phyloP scores from a whole-genome alignment of 2,329 filamentous ascomycete genomes.

The Pseudopyricularia javanii region DNA sequence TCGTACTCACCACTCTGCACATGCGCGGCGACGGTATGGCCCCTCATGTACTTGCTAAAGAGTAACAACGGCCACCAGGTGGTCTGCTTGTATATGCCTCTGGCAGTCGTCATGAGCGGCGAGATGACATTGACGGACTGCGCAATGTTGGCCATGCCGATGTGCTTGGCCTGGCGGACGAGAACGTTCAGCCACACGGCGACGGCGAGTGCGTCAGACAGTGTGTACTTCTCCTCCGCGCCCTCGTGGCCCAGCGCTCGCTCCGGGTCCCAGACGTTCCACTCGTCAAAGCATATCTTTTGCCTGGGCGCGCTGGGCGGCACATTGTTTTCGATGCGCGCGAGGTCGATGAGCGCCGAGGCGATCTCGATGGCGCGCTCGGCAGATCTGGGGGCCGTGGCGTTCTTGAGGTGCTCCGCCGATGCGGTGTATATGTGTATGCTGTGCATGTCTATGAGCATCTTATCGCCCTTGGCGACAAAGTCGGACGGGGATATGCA shows the following conservation, averaged over 20 bases:
- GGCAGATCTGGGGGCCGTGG: constrained; percentile 53
- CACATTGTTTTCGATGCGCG: constrained; percentile 55
- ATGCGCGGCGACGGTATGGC: constrained; percentile 54
- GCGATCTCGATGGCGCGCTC: constrained; percentile 65
- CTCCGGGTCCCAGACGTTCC: constrained; percentile 71
- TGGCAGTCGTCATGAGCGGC: constrained; percentile 58
- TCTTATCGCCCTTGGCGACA: constrained; percentile 23
- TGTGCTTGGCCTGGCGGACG: constrained; percentile 54
- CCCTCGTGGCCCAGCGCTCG: constrained; percentile 60
- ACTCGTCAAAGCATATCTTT: constrained; percentile 73
- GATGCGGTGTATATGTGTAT: constrained; percentile 68
- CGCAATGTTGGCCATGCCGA: constrained; percentile 71
- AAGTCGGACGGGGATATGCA: constrained; percentile 31
- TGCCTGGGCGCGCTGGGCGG: constrained; percentile 46
- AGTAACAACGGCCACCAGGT: constrained; percentile 65
- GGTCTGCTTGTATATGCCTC: constrained; percentile 56
- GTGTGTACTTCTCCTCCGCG: constrained; percentile 62
- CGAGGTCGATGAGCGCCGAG: constrained; percentile 57
- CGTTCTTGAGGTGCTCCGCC: constrained; percentile 33
- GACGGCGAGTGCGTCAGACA: constrained; percentile 66
- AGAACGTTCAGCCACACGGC: constrained; percentile 67
- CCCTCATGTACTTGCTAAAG: constrained; percentile 62
- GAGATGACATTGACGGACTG: constrained; percentile 70
- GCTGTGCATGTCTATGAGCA: constrained; percentile 58
- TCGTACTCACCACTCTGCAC: constrained; percentile 51